Base-by-base conservation (phyloP, 768 basidiomycete genomes). In the Hebeloma cylindrosporum region DNA sequence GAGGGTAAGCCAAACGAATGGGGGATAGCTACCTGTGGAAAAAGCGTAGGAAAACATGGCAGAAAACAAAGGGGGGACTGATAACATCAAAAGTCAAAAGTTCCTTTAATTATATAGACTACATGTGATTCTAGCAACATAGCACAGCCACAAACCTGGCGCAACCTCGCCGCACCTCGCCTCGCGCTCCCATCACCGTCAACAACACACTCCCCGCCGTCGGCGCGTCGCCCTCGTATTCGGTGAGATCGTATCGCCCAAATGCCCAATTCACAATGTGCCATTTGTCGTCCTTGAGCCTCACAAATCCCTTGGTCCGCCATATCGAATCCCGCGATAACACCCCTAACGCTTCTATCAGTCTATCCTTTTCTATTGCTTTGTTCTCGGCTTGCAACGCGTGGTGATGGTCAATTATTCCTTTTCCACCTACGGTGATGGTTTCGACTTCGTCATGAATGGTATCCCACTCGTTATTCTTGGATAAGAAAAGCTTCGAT, bases 221-320 rank as follows among this genome's bases (percentile, higher is more conserved):
- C 59, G 16, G 53, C 54, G n/a, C 60, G 38, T 26, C 56, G 10
- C 33, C 47, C 20, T 25, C 54, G n/a, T 65, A 64, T 1, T 62
- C 62, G 27, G 62, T 69, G 8, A 82, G 74, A 20, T 93, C 89
- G 60, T 78, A 83, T 29, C 93, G 78, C 10, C 90, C 90, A 67
- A 96, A 97, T 5, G 93, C 93, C 91, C 92, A 97, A 60, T 97
- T 97, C 47, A 95, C 56, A 47, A 93, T 86, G 59, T 74, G 61
- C 51, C 59, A 51, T 9, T 43, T 64, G 14, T 61, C 62, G 18
- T 61, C 62, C 18, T 52, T 52, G 5, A 89, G 61, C 28, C 75
- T 75, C 17, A 94, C 73, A 56, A 93, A 91, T 13, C 93, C 94
- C 60, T 97, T 97, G 25, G 94, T 84, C 51, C 87, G 67, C 80